Percentiles rank a stretch among this genome's conserved stretches.
Conservation (phyloP, 1,139 yeast species). For the Kazachstania sp. region DNA sequence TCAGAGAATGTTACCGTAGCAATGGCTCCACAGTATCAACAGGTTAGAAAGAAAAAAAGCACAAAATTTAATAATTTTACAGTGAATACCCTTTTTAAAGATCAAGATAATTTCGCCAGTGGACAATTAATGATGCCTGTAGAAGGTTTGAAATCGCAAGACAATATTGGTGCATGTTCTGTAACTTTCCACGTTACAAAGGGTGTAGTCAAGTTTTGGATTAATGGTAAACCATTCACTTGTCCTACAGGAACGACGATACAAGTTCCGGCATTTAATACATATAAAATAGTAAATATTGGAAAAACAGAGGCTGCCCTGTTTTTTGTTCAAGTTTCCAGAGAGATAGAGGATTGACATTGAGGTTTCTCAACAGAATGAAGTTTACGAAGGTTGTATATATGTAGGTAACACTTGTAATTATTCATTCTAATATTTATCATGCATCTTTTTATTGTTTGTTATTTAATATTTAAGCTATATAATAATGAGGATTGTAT, state of each 20-base stretch:
- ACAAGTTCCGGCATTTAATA: conserved; percentile 68
- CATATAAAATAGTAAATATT: conserved; percentile 52
- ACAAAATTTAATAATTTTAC: conserved; percentile 48
- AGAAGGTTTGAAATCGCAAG: conserved; percentile 51
- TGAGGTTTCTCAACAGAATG: neutral
- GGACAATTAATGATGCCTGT: conserved; percentile 64
- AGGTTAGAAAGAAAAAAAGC: conserved; percentile 36
- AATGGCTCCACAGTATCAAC: conserved; percentile 53
- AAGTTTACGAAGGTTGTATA: neutral
- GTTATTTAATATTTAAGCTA: neutral
- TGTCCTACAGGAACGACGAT: conserved; percentile 69
- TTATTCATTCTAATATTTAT: neutral
- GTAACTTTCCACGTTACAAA: conserved; percentile 65
- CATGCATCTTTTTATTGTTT: neutral
- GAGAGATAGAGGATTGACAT: neutral
- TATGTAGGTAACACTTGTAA: neutral
- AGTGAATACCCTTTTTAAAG: conserved; percentile 59
- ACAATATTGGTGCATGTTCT: conserved; percentile 56
- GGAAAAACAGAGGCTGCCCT: conserved; percentile 50
- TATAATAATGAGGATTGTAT: neutral
- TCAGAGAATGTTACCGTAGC: conserved; percentile 46
- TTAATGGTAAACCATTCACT: conserved; percentile 51
- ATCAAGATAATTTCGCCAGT: conserved; percentile 58
- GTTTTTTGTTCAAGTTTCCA: conserved; percentile 55
- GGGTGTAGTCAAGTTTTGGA: conserved; percentile 60